Base-by-base conservation (phyloP, 1,139 yeast species). In the Yamadazyma spencermartinsiae region DNA sequence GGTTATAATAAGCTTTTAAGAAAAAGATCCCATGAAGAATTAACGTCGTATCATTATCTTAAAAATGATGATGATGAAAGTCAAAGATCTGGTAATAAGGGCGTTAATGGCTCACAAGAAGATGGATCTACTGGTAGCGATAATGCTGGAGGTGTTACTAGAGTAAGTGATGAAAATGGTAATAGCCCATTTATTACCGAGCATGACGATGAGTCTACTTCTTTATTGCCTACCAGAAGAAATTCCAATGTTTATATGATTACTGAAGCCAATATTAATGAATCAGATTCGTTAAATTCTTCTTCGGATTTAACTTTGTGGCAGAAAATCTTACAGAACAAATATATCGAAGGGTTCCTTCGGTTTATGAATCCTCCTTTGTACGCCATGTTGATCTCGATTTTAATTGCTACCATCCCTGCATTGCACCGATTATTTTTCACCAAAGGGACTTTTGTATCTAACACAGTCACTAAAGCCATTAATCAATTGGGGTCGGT, bases 321-420 rank as follows among this genome's bases (percentile, higher is more conserved):
- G 25, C 27, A 32, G 18, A 21, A 32, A 21, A 26, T 40, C 23
- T 12, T 31, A 7, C 12, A 17, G 7, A 41, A 43, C 27, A 29
- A 34, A 19, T 41, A 33, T 28, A 16, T 43, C 21, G 8, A 27
- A 3, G 29, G 37, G 7, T 34, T 49, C 30, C 18, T 46, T 2
- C 34, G 27, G 3, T 80, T 80, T 52, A 88, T 92, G 95, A 92
- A 92, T 61, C 97, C 98, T 9, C 98, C 98, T 8, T 69, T 92
- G 45, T 92, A 89, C 73, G 83, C 98, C 10, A 92, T 92, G 98
- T 61, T 87, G 18, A 62, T 83, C 1, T 82, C 97, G 8, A 80
- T 92, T 14, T 46, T 86, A 18, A 90, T 92, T 39, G 98, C 98
- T 1, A 79, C 94, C 1, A 71, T 87, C 13, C 88, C 95, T 3